Conservation (phyloP, 2,329 filamentous ascomycete species). For the Conoideocrella luteorostrata region DNA sequence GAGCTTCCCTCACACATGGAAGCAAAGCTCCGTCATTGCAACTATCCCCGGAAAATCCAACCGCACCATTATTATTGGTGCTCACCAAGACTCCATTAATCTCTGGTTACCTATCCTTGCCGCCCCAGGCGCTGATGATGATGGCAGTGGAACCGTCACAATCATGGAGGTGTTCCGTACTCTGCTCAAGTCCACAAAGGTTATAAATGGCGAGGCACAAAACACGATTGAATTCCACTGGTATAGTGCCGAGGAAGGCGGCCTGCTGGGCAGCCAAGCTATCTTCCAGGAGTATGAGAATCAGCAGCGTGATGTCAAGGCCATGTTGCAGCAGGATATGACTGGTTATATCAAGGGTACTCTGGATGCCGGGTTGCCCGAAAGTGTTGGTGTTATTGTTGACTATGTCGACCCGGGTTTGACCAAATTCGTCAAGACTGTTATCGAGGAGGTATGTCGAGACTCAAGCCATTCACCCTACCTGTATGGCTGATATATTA, state of each 20-base stretch:
- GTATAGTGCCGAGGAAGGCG: constrained; percentile 88
- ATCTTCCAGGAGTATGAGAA: constrained; percentile 80
- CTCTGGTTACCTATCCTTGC: constrained; percentile 78
- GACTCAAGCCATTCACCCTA: not conserved
- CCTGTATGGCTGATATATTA: too few relatives aligned
- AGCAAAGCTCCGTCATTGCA: constrained; percentile 85
- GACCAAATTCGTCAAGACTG: constrained; percentile 84
- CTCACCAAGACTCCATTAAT: constrained; percentile 94
- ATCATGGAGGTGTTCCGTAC: constrained; percentile 87
- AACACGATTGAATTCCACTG: constrained; percentile 97
- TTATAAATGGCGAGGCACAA: constrained; percentile 62
- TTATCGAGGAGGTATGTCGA: constrained; percentile 53
- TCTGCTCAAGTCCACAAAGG: constrained; percentile 64
- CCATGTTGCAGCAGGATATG: constrained; percentile 99
- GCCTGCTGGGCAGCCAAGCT: constrained; percentile 79
- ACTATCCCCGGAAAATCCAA: constrained; percentile 81
- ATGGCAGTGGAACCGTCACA: constrained; percentile 87
- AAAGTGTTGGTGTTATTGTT: constrained; percentile 86
- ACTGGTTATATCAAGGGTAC: constrained; percentile 83
- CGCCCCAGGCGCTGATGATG: constrained; percentile 91
- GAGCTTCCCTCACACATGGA: constrained; percentile 78
- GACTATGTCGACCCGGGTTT: constrained; percentile 81
- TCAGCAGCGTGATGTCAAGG: constrained; percentile 69
- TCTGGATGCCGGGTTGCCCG: constrained; percentile 71
- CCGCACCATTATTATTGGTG: constrained; percentile 81